phyloP scores from a whole-genome alignment of 495 filamentous ascomycete genomes.

The Jackrogersella multiformis region DNA sequence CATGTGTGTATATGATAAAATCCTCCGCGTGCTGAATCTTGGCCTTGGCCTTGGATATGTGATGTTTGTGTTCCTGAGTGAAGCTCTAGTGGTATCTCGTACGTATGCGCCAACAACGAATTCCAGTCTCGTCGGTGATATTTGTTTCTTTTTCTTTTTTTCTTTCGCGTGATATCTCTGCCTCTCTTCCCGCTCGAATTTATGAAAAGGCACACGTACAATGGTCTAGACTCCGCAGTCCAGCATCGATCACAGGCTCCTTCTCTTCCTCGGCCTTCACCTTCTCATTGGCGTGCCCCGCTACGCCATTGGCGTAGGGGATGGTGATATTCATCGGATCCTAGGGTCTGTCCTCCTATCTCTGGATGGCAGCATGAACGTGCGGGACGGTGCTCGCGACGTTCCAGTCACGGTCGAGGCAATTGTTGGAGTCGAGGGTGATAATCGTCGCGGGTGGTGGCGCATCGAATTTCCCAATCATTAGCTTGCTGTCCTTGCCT shows the following conservation, averaged over 20 bases:
- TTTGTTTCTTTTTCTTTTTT: neutral
- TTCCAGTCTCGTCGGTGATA: neutral
- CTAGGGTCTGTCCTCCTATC: conserved; percentile 27
- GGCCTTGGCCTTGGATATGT: neutral
- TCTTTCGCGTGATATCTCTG: too few relatives aligned
- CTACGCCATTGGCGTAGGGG: conserved; percentile 39
- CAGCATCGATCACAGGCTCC: conserved; percentile 70
- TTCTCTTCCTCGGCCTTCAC: conserved; percentile 38
- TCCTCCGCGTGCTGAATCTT: neutral
- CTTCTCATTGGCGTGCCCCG: conserved; percentile 31
- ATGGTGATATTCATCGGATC: conserved; percentile 33
- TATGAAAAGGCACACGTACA: conserved; percentile 62
- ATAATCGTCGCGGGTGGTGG: conserved; percentile 6
- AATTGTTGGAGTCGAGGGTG: conserved; percentile 27
- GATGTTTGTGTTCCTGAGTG: neutral
- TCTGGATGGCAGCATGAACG: conserved; percentile 30
- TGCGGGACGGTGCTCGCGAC: conserved; percentile 7
- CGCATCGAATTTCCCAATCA: conserved; percentile 32
- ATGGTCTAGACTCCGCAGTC: conserved; percentile 76
- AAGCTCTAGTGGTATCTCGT: neutral
- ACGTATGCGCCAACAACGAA: neutral
- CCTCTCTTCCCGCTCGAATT: neutral
- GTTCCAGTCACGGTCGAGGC: conserved; percentile 17
- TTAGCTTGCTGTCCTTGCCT: neutral
- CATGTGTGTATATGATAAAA: conserved; percentile 4